Conservation (phyloP, 768 basidiomycete genomes). For the Saitozyma sp. region DNA sequence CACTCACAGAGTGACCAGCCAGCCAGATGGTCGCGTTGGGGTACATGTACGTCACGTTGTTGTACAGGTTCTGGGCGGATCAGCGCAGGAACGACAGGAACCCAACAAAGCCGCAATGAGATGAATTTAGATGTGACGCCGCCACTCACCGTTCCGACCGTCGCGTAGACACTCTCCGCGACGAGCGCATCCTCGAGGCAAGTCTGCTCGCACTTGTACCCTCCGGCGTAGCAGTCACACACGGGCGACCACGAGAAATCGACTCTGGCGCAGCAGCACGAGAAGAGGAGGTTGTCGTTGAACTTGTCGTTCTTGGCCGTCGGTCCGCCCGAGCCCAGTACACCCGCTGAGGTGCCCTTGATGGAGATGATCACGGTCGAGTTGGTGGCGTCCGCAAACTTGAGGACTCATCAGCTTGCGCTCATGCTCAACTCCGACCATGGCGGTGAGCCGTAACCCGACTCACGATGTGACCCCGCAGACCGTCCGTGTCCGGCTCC, state of each 20-base stretch:
- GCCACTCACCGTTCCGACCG: conserved; percentile 70
- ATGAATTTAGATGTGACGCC: background rate
- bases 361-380: conserved; percentile 81
- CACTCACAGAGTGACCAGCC: conserved; percentile 58
- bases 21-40: conserved; percentile 88
- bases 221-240: conserved; percentile 78
- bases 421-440: conserved; percentile 20
- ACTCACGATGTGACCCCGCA: conserved; percentile 88
- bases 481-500: conserved; percentile 83
- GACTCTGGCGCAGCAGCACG: conserved; percentile 94
- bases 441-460: conserved; percentile 42
- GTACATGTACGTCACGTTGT: conserved; percentile 87
- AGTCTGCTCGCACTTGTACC: conserved; percentile 72
- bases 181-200: conserved; percentile 77
- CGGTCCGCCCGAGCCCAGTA: conserved; percentile 72
- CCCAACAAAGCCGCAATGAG: no score
- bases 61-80: conserved; percentile 74
- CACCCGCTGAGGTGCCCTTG: conserved; percentile 85
- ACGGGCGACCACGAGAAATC: conserved; percentile 91
- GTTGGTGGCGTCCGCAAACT: conserved; percentile 58
- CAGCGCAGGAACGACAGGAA: conserved; percentile 12
- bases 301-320: conserved; percentile 85
- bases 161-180: conserved; percentile 84
- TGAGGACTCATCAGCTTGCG: background rate
- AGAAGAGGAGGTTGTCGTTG: conserved; percentile 91